phyloP scores from a whole-genome alignment of 345 rosid species.

The Populus alba region DNA sequence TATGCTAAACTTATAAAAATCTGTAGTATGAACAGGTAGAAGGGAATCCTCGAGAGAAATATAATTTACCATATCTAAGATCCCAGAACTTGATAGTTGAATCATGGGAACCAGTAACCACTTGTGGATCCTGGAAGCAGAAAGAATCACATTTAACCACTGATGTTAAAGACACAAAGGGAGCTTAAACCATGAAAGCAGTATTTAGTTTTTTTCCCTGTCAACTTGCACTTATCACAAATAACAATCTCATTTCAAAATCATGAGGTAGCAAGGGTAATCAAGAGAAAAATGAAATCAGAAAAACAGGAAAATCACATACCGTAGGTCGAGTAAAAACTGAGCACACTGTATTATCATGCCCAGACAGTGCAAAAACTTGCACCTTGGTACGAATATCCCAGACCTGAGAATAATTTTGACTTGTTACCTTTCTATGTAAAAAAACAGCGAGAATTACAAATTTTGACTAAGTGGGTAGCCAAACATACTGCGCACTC shows the following conservation, averaged over 20 bases:
- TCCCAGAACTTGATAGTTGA: slow-evolving; percentile 96
- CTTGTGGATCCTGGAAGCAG: slow-evolving; percentile 87
- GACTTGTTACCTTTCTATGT: slow-evolving; percentile 10
- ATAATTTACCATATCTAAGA: slow-evolving; percentile 74
- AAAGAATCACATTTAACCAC: slow-evolving; percentile 8
- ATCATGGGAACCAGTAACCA: slow-evolving; percentile 98
- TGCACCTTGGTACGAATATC: slow-evolving; percentile 96
- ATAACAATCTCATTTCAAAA: not conserved
- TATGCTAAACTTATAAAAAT: not conserved
- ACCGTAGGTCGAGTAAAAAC: slow-evolving; percentile 92
- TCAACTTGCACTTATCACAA: not conserved
- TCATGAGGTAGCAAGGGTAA: not conserved
- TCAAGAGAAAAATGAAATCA: not conserved
- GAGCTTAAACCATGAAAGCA: not conserved
- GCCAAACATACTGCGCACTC: not conserved
- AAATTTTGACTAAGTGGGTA: not conserved
- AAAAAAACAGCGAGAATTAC: slow-evolving; percentile 6
- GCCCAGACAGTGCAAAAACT: slow-evolving; percentile 91
- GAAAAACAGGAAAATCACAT: slow-evolving; percentile 13
- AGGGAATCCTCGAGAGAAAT: not conserved
- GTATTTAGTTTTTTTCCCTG: not conserved
- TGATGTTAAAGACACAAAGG: not conserved
- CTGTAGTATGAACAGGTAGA: not conserved
- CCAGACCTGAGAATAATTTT: slow-evolving; percentile 71
- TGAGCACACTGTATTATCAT: slow-evolving; percentile 94